Conservation (phyloP, 768 basidiomycete species). For the Porphyrellus cyaneotinctus region DNA sequence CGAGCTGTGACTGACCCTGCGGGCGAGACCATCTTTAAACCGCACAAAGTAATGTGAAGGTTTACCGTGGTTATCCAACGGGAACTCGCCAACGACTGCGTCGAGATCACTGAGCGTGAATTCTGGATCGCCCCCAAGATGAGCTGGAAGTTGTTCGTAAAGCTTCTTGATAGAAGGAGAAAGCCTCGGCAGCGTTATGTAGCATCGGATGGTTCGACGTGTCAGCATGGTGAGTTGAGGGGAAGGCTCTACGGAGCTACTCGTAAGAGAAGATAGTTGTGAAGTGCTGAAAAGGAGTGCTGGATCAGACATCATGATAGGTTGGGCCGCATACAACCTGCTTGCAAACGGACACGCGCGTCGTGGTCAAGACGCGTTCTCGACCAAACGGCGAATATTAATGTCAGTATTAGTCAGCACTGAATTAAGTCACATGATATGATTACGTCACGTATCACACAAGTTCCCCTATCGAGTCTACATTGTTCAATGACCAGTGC, state of each 20-base stretch:
- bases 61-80: conserved; percentile 23
- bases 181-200: conserved; percentile 38
- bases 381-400: too few species aligned
- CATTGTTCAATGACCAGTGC: conserved; percentile 40
- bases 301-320: conserved; percentile 20
- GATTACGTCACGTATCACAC: too few species aligned
- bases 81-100: conserved; percentile 59
- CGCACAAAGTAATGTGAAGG: conserved; percentile 60
- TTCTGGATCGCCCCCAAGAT: conserved; percentile 34
- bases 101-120: conserved; percentile 31
- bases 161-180: conserved; percentile 35
- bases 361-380: conserved; percentile 9
- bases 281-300: conserved; percentile 16
- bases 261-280: conserved; percentile 12
- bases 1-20: conserved; percentile 42
- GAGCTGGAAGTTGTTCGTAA: conserved; percentile 38
- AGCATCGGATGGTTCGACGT: conserved; percentile 22
- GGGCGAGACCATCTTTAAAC: conserved; percentile 51
- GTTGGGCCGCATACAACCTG: neutral
- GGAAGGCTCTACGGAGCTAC: conserved; percentile 10
- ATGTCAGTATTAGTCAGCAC: too few species aligned
- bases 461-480: too few species aligned
- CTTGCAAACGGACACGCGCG: conserved; percentile 4
- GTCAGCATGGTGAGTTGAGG: conserved; percentile 6
- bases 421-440: neutral